Percentiles rank a stretch among this genome's conserved stretches.
Evolutionary conservation across 805 yeast species (phyloP).

Genomic region (Metschnikowia aberdeeniae): DNA sequence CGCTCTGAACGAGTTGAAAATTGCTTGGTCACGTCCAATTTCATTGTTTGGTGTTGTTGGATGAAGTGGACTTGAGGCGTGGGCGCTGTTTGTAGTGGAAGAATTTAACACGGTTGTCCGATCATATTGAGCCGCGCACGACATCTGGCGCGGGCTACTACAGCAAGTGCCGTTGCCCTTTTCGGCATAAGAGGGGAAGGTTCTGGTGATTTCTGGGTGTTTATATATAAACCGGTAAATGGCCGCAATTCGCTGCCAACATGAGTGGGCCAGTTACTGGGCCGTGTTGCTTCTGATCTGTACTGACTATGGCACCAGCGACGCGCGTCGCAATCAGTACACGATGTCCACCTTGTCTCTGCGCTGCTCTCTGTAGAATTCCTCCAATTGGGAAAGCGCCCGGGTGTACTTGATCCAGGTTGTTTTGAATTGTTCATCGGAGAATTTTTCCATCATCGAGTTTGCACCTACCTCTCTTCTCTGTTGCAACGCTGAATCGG

Average conservation of each 20-base stretch:
- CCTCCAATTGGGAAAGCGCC: slow-evolving; percentile 22
- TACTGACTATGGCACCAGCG: background rate
- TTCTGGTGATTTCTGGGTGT: too few species aligned
- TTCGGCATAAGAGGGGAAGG: too few species aligned
- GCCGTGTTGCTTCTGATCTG: background rate
- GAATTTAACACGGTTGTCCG: slow-evolving; percentile 15
- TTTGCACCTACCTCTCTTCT: slow-evolving; percentile 46
- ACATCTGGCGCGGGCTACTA: slow-evolving; percentile 3
- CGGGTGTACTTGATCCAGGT: slow-evolving; percentile 44
- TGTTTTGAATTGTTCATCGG: slow-evolving; percentile 52
- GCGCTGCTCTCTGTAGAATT: slow-evolving; percentile 22
- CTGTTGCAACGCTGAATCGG: slow-evolving; percentile 29
- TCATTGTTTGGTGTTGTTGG: slow-evolving; percentile 21
- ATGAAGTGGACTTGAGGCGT: slow-evolving; percentile 3
- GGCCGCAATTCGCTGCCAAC: background rate
- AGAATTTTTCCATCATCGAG: slow-evolving; percentile 51
- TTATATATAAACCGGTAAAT: background rate
- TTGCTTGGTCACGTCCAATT: slow-evolving; percentile 58
- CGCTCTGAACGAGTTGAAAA: slow-evolving; percentile 92
- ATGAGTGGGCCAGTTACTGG: background rate
- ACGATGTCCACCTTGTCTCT: slow-evolving; percentile 26
- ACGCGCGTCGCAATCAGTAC: slow-evolving; percentile 15
- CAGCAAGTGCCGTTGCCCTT: background rate
- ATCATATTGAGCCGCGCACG: slow-evolving; percentile 12
- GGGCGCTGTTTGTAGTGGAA: slow-evolving; percentile 3